A percentile compares a stretch with the other conserved stretches of the same genome.
Conservation (phyloP, 208 protist species). For the Herpetomonas tarakana region DNA sequence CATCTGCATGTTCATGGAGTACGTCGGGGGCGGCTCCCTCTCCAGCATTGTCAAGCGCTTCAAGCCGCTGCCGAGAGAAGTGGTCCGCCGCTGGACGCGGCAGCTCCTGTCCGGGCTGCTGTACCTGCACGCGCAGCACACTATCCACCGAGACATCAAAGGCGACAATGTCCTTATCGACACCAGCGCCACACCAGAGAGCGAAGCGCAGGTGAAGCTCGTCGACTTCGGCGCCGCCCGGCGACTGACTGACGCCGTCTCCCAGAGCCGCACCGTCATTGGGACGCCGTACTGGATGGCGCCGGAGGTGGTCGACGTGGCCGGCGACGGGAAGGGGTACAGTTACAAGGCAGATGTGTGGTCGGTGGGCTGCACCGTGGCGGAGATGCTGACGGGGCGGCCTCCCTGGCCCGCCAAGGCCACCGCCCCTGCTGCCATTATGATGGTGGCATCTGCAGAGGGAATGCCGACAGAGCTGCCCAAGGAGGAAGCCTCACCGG, state of each 20-base stretch:
- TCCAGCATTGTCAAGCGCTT: slow-evolving; percentile 84
- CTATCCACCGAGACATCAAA: slow-evolving; percentile 92
- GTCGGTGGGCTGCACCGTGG: slow-evolving; percentile 91
- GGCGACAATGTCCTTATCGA: slow-evolving; percentile 91
- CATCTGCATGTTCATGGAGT: slow-evolving; percentile 94
- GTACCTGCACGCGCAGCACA: slow-evolving; percentile 89
- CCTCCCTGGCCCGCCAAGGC: slow-evolving; percentile 84
- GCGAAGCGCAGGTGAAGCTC: slow-evolving; percentile 82
- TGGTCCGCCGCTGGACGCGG: slow-evolving; percentile 87
- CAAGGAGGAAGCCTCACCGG: slow-evolving; percentile 69
- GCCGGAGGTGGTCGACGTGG: slow-evolving; percentile 85
- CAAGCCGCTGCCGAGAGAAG: slow-evolving; percentile 68
- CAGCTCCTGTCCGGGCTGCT: slow-evolving; percentile 85
- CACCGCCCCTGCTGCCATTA: slow-evolving; percentile 81
- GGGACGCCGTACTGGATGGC: slow-evolving; percentile 95
- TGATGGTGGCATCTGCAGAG: slow-evolving; percentile 83
- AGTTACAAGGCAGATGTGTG: slow-evolving; percentile 94
- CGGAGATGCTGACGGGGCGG: slow-evolving; percentile 91
- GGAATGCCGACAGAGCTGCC: slow-evolving; percentile 83
- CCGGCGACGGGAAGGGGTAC: slow-evolving; percentile 51
- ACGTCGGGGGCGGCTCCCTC: slow-evolving; percentile 89
- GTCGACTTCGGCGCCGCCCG: slow-evolving; percentile 90
- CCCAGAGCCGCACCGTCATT: slow-evolving; percentile 87
- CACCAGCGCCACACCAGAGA: slow-evolving; percentile 47
- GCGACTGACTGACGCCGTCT: slow-evolving; percentile 75